phyloP scores from a whole-genome alignment of 1,139 yeast species.

The Eremothecium gossypii region DNA sequence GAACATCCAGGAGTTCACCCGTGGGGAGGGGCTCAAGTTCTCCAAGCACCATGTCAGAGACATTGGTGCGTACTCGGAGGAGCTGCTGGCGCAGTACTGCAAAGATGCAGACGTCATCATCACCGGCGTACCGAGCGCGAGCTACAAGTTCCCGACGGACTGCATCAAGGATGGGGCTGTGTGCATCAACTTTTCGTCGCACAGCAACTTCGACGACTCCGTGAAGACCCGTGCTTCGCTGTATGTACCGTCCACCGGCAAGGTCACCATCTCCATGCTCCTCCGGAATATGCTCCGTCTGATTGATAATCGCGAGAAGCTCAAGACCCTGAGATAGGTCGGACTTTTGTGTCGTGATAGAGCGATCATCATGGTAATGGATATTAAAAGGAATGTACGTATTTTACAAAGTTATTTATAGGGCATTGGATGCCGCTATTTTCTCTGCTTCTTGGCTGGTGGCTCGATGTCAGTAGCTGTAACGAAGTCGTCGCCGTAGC shows the following conservation, averaged over 20 bases:
- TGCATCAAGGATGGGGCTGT: slow-evolving; percentile 79
- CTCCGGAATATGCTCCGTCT: slow-evolving; percentile 78
- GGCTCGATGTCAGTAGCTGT: slow-evolving; percentile 43
- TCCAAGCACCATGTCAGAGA: slow-evolving; percentile 79
- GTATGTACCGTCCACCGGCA: slow-evolving; percentile 92
- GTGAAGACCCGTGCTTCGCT: slow-evolving; percentile 80
- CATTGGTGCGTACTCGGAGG: slow-evolving; percentile 38
- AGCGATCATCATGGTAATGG: no score
- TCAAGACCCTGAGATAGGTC: background rate
- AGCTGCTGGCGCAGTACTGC: slow-evolving; percentile 53
- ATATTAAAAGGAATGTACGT: background rate
- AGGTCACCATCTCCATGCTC: slow-evolving; percentile 91
- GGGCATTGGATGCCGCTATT: slow-evolving; percentile 11
- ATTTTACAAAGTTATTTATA: background rate
- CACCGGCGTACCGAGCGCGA: slow-evolving; percentile 85
- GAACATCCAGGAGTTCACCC: slow-evolving; percentile 80
- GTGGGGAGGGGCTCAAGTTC: slow-evolving; percentile 84
- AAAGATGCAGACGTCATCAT: slow-evolving; percentile 79
- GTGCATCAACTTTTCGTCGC: slow-evolving; percentile 81
- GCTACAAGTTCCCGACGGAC: slow-evolving; percentile 78
- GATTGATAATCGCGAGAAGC: slow-evolving; percentile 47
- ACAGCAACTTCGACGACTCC: slow-evolving; percentile 71
- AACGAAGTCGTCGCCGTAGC: slow-evolving; percentile 50
- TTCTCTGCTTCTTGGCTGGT: slow-evolving; percentile 33
- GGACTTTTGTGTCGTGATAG: no score